Evolutionary conservation across 768 basidiomycete species (phyloP), one percentile per base, ranked within the genome.

Genomic region (Favolaschia claudopus): DNA sequence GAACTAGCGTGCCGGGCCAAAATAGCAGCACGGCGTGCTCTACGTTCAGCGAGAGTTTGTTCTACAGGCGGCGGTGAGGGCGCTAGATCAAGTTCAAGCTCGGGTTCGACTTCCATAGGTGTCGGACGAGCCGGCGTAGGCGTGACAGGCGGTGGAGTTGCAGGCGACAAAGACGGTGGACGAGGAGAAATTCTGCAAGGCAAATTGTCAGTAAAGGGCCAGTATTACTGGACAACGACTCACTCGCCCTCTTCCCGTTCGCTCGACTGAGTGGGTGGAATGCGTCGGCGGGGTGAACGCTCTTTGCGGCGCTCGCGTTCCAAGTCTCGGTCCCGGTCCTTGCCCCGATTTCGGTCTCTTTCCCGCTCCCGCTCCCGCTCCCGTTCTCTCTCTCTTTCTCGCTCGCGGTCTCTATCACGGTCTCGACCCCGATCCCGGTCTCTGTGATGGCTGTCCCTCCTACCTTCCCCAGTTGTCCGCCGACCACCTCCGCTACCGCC

Each of bases 211-310:
- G 15, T 22, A 13, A 17, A 8, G 29, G 45, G 63, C 55, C 55
- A 49, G 15, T 55, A 19, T 62, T 46, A 40, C 32, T 43, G 17
- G 37, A 53, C 48, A 61, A 48, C 43, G 22, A 95, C 95, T 91
- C 76, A 96, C 93, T 96, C 95, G 81, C 92, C 94, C 82, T 96
- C 95, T 78, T 95, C 92, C 71, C 76, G 89, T 64, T 93, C 92
- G 64, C 44, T 58, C 70, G 5, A 59, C 59, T 61, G 55, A 37
- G 39, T 64, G 50, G 58, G 63, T 45, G 66, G 68, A 6, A 67
- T 68, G n/a, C 55, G 51, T 39, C 45, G 58, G 48, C 49, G 60
- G 10, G 65, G 65, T 7, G 53, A 64, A 28, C 59, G 63, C 15
- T 70, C 71, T 32, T 66, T 70, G 61, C 63, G 69, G 29, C 45